Conservation (phyloP, 371 early-diverging fungal genomes). For the Sporodiniella umbellata region DNA sequence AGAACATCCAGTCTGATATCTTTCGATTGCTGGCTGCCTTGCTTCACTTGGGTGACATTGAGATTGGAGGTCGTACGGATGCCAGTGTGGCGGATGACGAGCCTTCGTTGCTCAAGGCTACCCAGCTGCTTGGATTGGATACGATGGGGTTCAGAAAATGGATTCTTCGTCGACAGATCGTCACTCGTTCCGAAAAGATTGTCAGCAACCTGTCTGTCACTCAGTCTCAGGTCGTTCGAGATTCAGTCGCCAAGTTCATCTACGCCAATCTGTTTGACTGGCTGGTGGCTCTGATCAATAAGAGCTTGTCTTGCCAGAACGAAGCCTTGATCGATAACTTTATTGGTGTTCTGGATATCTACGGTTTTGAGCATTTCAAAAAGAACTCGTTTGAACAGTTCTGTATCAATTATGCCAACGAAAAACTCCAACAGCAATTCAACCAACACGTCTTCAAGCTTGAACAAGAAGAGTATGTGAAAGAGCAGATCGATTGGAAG, state of each 20-base stretch:
- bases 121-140: slow-evolving; percentile 75
- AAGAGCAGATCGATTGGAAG: slow-evolving; percentile 89
- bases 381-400: slow-evolving; percentile 99
- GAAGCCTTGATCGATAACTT: slow-evolving; percentile 58
- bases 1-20: slow-evolving; percentile 78
- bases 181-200: slow-evolving; percentile 85
- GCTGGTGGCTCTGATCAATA: slow-evolving; percentile 83
- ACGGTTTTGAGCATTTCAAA: slow-evolving; percentile 96
- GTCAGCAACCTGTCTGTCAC: slow-evolving; percentile 68
- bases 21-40: slow-evolving; percentile 88
- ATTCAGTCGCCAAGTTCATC: slow-evolving; percentile 92
- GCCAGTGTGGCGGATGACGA: slow-evolving; percentile 77
- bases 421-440: slow-evolving; percentile 97
- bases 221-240: slow-evolving; percentile 81
- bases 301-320: slow-evolving; percentile 57
- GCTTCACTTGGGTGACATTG: slow-evolving; percentile 91
- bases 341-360: slow-evolving; percentile 96
- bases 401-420: slow-evolving; percentile 98
- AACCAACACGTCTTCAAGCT: slow-evolving; percentile 73
- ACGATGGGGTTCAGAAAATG: slow-evolving; percentile 78
- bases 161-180: slow-evolving; percentile 88
- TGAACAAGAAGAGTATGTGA: slow-evolving; percentile 94
- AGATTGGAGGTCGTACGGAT: slow-evolving; percentile 68
- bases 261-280: slow-evolving; percentile 93
- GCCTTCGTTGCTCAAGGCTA: slow-evolving; percentile 60